These are phyloP conservation scores for Phytophthora crassamura DNA, from an alignment of 352 stramenopile species.

Conservation along the genomic window DNA sequence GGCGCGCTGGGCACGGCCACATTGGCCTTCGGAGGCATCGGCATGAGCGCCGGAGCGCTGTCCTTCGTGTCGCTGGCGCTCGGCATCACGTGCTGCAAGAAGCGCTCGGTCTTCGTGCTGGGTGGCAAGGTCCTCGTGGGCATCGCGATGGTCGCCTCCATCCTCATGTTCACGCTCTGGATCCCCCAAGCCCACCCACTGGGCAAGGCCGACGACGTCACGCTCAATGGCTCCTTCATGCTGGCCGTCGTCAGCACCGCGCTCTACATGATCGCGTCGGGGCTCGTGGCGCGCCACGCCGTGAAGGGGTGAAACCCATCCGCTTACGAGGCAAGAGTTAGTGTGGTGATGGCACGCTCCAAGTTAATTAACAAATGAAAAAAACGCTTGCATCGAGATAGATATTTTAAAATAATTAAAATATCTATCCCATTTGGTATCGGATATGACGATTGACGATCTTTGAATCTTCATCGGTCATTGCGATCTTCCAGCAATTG, in stretches of 20 bases:
- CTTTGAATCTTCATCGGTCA: background rate
- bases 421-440: background rate
- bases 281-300: conserved; percentile 42
- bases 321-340: no score
- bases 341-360: no score
- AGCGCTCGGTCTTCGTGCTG: conserved; percentile 62
- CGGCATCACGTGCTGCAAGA: conserved; percentile 78
- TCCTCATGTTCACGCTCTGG: conserved; percentile 71
- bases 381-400: no score
- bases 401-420: background rate
- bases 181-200: conserved; percentile 60
- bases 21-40: conserved; percentile 54
- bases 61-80: conserved; percentile 62
- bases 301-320: conserved; percentile 14
- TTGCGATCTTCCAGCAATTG: conserved; percentile 25
- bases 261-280: conserved; percentile 53
- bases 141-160: conserved; percentile 47
- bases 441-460: no score
- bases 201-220: conserved; percentile 63
- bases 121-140: conserved; percentile 51
- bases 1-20: conserved; percentile 50
- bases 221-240: conserved; percentile 63
- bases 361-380: no score
- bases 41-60: conserved; percentile 45
- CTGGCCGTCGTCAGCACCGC: conserved; percentile 52